Evolutionary conservation across 2,329 filamentous ascomycete genomes (phyloP).

Genomic region (Dryadomyces quercus-mongolicae): DNA sequence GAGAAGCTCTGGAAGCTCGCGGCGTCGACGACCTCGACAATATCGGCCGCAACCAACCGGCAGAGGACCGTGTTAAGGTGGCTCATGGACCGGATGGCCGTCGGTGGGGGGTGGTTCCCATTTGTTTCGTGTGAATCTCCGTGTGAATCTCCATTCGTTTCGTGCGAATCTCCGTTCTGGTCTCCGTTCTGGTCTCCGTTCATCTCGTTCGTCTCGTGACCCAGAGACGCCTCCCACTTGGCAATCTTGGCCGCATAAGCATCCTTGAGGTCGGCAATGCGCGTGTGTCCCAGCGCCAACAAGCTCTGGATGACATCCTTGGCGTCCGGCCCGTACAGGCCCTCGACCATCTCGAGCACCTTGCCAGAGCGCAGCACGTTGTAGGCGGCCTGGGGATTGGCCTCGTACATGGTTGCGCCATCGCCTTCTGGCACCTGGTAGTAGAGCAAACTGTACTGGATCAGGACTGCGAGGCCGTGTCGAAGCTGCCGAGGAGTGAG

Average conservation of each 20-base stretch:
- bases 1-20: slow-evolving; percentile 47
- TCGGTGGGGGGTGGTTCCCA: slow-evolving; percentile 1
- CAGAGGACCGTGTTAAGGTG: slow-evolving; percentile 39
- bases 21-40: slow-evolving; percentile 51
- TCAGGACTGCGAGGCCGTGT: slow-evolving; percentile 69
- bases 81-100: slow-evolving; percentile 29
- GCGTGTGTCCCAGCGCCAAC: slow-evolving; percentile 65
- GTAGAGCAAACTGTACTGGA: slow-evolving; percentile 79
- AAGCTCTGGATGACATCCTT: slow-evolving; percentile 64
- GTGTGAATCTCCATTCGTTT: slow-evolving; percentile 8
- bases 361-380: slow-evolving; percentile 70
- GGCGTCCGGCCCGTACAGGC: slow-evolving; percentile 62
- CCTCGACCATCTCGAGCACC: slow-evolving; percentile 63
- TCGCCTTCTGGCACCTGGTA: slow-evolving; percentile 56
- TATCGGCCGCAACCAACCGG: slow-evolving; percentile 49
- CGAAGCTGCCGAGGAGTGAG: slow-evolving; percentile 65
- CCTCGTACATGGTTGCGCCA: slow-evolving; percentile 54
- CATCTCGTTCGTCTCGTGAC: neutral
- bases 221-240: slow-evolving; percentile 11
- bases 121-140: neutral
- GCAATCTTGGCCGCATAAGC: slow-evolving; percentile 35
- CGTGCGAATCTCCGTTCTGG: neutral
- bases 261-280: slow-evolving; percentile 55
- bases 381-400: slow-evolving; percentile 70
- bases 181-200: neutral